Conservation (phyloP, 306 rosid genomes). For the Dalbergia cochinchinensis region DNA sequence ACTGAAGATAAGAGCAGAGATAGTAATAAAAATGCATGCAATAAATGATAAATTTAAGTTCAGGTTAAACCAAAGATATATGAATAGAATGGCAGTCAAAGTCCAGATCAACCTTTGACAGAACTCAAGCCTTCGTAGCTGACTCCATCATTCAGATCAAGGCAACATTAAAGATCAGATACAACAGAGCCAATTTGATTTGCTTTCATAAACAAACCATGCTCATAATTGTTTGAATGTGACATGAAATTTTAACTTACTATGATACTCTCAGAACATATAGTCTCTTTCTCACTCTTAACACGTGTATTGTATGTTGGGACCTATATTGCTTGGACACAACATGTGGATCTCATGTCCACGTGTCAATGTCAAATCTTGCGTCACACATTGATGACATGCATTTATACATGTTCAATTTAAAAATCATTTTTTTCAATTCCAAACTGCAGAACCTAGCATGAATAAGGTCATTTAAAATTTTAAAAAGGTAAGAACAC, state of each 20-base stretch:
- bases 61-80: constrained; percentile 36
- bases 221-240: constrained; percentile 11
- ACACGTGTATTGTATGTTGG: not conserved
- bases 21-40: not conserved
- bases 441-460: not conserved
- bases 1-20: constrained; percentile 14
- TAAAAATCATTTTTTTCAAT: not conserved
- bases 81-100: constrained; percentile 5
- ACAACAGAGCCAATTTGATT: not conserved
- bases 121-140: constrained; percentile 2
- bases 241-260: constrained; percentile 2
- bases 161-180: constrained; percentile 25
- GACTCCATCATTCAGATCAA: constrained; percentile 23
- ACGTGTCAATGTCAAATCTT: not conserved
- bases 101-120: not conserved
- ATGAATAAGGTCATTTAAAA: not conserved
- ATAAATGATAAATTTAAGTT: constrained; percentile 9
- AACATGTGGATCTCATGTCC: not conserved
- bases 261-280: not conserved
- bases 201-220: not conserved
- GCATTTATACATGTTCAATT: not conserved
- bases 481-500: not conserved
- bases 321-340: too few relatives aligned
- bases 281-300: not conserved
- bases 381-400: not conserved